A percentile compares a stretch with the other conserved stretches of the same genome.
These are phyloP conservation scores for Fusarium neocosmosporiellum DNA, from an alignment of 2,329 filamentous ascomycete genomes.

Conservation along the genomic window DNA sequence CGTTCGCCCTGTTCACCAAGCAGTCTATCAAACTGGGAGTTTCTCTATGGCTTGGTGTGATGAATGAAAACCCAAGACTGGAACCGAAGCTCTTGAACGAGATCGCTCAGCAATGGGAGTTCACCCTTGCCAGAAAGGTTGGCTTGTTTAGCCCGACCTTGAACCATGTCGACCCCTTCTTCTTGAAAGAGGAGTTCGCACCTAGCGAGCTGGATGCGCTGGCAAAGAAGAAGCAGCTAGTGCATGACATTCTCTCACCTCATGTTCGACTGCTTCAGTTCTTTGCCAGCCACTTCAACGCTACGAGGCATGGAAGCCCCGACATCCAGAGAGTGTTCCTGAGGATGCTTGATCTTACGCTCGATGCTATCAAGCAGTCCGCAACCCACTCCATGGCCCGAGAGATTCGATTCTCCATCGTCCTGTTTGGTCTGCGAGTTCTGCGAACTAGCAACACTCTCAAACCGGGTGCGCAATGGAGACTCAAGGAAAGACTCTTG, in stretches of 20 bases:
- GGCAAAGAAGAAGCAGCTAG: conserved; percentile 78
- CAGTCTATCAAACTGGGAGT: conserved; percentile 96
- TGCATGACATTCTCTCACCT: conserved; percentile 86
- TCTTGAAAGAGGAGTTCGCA: conserved; percentile 89
- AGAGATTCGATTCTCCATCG: conserved; percentile 90
- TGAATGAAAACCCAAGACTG: conserved; percentile 92
- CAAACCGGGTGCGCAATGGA: conserved; percentile 75
- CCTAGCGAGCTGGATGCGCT: conserved; percentile 85
- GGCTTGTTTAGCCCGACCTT: conserved; percentile 84
- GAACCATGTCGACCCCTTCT: conserved; percentile 87
- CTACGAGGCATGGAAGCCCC: conserved; percentile 84
- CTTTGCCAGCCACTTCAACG: conserved; percentile 93
- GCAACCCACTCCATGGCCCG: conserved; percentile 86
- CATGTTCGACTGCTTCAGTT: conserved; percentile 90
- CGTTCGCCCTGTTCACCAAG: conserved; percentile 92
- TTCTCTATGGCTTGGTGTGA: conserved; percentile 95
- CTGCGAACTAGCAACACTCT: conserved; percentile 78
- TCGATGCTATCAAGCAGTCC: conserved; percentile 77
- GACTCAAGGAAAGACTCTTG: conserved; percentile 88
- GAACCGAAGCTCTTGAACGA: conserved; percentile 88
- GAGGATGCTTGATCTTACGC: conserved; percentile 81
- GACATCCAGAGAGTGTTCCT: conserved; percentile 86
- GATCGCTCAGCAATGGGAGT: conserved; percentile 91
- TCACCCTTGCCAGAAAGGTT: conserved; percentile 78
- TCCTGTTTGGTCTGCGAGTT: conserved; percentile 84